Conservation (phyloP, 108 stramenopile species). For the Stephanodiscus minutulus region DNA sequence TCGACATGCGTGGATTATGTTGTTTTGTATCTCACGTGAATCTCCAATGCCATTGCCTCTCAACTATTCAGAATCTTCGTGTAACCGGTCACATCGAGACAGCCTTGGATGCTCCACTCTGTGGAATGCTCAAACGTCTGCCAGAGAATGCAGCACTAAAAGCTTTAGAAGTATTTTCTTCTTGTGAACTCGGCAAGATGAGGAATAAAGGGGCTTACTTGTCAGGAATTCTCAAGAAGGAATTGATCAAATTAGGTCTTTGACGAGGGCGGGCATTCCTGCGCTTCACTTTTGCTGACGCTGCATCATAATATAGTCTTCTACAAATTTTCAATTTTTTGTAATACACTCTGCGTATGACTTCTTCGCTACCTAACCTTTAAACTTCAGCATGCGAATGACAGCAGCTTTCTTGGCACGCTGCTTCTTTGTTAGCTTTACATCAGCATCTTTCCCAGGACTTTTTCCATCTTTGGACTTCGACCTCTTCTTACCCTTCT, state of each 20-base stretch:
- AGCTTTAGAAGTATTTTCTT: slow-evolving; percentile 65
- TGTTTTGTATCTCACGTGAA: neutral
- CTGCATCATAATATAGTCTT: no score
- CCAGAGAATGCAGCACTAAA: slow-evolving; percentile 69
- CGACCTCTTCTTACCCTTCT: slow-evolving; percentile 3
- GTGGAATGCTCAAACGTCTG: slow-evolving; percentile 73
- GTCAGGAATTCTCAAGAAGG: slow-evolving; percentile 71
- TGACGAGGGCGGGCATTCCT: neutral
- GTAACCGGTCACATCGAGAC: slow-evolving; percentile 70
- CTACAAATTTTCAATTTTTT: no score
- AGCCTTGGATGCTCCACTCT: slow-evolving; percentile 63
- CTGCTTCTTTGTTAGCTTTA: slow-evolving; percentile 41
- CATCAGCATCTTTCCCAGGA: slow-evolving; percentile 2
- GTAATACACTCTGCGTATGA: no score
- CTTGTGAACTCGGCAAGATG: slow-evolving; percentile 72
- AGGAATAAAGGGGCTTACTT: slow-evolving; percentile 76
- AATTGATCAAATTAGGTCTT: slow-evolving; percentile 62
- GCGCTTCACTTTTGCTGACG: no score
- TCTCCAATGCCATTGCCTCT: neutral
- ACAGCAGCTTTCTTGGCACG: slow-evolving; percentile 42
- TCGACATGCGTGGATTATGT: no score
- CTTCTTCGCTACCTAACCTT: slow-evolving; percentile 13
- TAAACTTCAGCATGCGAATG: slow-evolving; percentile 15
- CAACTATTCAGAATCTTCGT: slow-evolving; percentile 59
- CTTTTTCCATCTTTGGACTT: neutral